These are phyloP conservation scores for Inonotus hispidus DNA, from an alignment of 1,284 basidiomycete genomes.

Conservation along the genomic window DNA sequence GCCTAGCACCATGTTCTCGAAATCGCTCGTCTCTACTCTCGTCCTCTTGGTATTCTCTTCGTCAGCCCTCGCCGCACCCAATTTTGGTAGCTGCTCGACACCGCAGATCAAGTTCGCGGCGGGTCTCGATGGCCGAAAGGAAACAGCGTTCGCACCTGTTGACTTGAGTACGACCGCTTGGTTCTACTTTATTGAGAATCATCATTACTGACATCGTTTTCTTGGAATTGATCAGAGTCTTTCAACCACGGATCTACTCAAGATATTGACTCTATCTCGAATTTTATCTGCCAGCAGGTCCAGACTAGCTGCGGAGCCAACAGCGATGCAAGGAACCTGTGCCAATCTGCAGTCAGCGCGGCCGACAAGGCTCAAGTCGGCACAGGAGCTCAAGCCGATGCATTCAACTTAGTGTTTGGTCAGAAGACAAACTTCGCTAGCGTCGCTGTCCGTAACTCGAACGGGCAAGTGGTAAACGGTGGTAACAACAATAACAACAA, in stretches of 20 bases:
- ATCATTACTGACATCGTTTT: neutral
- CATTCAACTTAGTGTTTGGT: conserved; percentile 16
- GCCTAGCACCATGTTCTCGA: conserved; percentile 28
- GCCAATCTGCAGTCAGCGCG: conserved; percentile 15
- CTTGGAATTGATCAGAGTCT: conserved; percentile 1
- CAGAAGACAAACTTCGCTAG: conserved; percentile 17
- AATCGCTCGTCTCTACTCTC: conserved; percentile 28
- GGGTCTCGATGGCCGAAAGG: conserved; percentile 22
- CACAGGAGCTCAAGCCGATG: conserved; percentile 20
- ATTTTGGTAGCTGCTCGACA: conserved; percentile 20
- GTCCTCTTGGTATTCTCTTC: conserved; percentile 26
- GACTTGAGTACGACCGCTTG: conserved; percentile 16
- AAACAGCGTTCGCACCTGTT: conserved; percentile 21
- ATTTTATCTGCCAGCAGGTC: conserved; percentile 23
- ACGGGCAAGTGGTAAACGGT: conserved; percentile 12
- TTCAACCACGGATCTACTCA: conserved; percentile 21
- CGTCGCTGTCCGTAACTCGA: conserved; percentile 4
- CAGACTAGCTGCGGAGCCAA: conserved; percentile 19
- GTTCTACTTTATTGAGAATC: neutral
- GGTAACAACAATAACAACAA: neutral
- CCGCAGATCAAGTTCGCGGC: conserved; percentile 20
- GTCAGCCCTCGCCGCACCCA: conserved; percentile 11
- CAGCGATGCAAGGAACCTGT: conserved; percentile 12
- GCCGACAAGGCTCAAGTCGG: conserved; percentile 17
- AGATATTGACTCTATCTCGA: conserved; percentile 20